Base-by-base conservation (phyloP, 805 yeast genomes). In the Ogataea pini region DNA sequence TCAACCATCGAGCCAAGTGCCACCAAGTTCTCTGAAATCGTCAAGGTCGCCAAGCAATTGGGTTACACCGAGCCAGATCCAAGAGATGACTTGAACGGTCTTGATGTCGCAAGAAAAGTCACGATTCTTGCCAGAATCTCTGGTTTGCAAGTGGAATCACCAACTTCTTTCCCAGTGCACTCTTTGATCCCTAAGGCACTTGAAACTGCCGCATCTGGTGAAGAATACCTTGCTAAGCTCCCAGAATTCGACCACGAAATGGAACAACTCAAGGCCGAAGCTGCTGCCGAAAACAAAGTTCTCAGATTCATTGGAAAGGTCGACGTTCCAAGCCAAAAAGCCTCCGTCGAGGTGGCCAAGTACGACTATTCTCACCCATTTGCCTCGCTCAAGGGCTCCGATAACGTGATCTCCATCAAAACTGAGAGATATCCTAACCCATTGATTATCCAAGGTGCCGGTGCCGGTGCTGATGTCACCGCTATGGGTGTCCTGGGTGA, bases 31-130 rank as follows among this genome's bases (percentile, higher is more conserved):
- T 89, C 97, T 20, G 96, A 90, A 47, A 84, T 94, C 43, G 98
- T 94, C 49, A 76, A 79, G 54, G 82, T 83, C 41, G 99, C 99
- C 45, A 92, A 92, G 72, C 71, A 83, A 44, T 76, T 89, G 56
- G 99, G 99, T 44, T 94, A 89, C 79, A 92, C 97, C 36, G 99
- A 94, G 72, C 99, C 99, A 42, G 99, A 94, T 69, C 99, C 99
- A 70, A 85, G 99, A 72, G 99, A 94, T 69, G 99, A 94, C 67
- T 80, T 94, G 70, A 94, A 92, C 69, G 99, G 99, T 46, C 78
- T 94, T 67, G 99, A 94, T 65, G 97, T 94, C 52, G 99, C 99
- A 37, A 86, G 99, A 79, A 94, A 94, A 71, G 97, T 94, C 25
- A 90, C 99, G 20, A 94, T 94, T 56, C 79, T 94, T 54, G 96